Conservation (phyloP, 2,329 filamentous ascomycete species). For the Fusarium compactum region DNA sequence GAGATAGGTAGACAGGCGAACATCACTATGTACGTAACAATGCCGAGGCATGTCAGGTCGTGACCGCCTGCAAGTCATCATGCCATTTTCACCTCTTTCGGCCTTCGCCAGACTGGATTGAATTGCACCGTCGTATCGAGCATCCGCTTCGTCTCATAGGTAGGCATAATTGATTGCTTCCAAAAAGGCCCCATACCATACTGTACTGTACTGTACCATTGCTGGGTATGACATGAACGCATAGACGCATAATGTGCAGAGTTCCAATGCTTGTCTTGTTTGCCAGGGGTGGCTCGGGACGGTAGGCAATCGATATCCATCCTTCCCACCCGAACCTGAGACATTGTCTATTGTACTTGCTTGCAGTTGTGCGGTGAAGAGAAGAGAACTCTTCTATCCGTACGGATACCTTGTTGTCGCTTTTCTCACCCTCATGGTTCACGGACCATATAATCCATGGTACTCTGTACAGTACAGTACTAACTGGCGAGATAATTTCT, state of each 20-base stretch:
- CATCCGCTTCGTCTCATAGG: conserved; percentile 31
- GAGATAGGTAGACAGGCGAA: not conserved
- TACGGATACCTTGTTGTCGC: conserved; percentile 26
- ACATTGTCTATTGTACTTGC: conserved; percentile 23
- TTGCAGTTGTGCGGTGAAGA: conserved; percentile 21
- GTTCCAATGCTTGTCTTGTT: conserved; percentile 24
- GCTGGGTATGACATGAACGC: conserved; percentile 22
- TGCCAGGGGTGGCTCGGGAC: conserved; percentile 22
- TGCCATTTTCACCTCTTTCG: conserved; percentile 29
- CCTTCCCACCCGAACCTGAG: conserved; percentile 32
- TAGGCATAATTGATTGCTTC: conserved; percentile 6
- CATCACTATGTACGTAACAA: not conserved
- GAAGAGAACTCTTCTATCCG: conserved; percentile 26
- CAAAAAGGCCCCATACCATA: conserved; percentile 21
- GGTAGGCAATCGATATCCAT: conserved; percentile 17
- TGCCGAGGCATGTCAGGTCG: conserved; percentile 9
- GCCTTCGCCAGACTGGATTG: conserved; percentile 31
- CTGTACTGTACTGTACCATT: not conserved
- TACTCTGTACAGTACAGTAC: conserved; percentile 29
- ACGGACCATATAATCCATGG: conserved; percentile 26
- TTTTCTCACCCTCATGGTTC: conserved; percentile 23
- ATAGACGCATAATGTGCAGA: conserved; percentile 33
- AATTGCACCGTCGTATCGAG: conserved; percentile 33
- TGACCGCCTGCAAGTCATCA: conserved; percentile 19
- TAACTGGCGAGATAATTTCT: conserved; percentile 34